Evolutionary conservation across 73 alveolate genomes (phyloP).

Genomic region (Tetrahymena malaccensis): DNA sequence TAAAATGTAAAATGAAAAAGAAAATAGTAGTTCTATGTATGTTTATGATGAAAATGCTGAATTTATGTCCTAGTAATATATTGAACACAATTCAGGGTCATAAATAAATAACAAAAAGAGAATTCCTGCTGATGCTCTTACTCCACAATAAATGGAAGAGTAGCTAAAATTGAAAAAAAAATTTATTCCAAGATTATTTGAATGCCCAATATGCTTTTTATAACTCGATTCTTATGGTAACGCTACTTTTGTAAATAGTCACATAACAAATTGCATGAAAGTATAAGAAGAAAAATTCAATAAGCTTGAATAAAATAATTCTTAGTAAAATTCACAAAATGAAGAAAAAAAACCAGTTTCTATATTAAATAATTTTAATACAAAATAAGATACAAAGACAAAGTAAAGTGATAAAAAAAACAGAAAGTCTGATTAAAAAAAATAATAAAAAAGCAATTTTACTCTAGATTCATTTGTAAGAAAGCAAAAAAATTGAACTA

Average conservation of each 20-base stretch:
- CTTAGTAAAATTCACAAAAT: background rate
- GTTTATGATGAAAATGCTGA: background rate
- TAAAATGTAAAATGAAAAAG: background rate
- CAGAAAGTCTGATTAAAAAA: background rate
- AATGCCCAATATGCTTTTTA: slow-evolving; percentile 18
- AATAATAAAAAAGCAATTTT: background rate
- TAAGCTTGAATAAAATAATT: background rate
- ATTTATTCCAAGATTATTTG: slow-evolving; percentile 7
- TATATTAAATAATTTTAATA: background rate
- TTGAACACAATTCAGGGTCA: background rate
- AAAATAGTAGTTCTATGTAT: background rate
- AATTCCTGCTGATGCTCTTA: background rate
- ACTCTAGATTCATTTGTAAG: background rate
- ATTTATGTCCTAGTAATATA: background rate
- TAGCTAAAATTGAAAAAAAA: background rate
- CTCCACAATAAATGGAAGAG: background rate
- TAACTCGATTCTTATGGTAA: slow-evolving; percentile 29
- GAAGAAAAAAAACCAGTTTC: background rate
- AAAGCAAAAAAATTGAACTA: background rate
- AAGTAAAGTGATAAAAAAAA: background rate
- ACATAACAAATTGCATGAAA: slow-evolving; percentile 9
- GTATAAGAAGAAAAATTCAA: background rate
- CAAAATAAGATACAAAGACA: background rate
- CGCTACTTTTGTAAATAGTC: slow-evolving; percentile 7
- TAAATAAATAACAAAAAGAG: background rate